phyloP scores from a whole-genome alignment of 371 early-diverging fungal species.

The Blastocladiella emersonii region DNA sequence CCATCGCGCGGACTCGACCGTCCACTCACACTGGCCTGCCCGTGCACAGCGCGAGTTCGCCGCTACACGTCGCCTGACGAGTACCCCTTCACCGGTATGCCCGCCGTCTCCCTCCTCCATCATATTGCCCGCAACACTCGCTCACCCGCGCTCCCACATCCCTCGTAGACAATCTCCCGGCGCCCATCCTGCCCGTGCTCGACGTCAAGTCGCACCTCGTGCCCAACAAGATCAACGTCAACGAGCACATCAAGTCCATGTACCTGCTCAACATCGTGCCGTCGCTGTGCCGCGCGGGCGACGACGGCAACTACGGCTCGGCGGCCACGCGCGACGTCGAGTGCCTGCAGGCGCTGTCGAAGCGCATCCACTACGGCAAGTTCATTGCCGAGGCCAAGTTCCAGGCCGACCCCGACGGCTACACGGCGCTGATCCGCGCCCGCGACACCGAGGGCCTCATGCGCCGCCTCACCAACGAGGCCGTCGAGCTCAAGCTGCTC shows the following conservation, averaged over 20 bases:
- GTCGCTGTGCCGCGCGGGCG: conserved; percentile 39
- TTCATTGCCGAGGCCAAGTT: conserved; percentile 94
- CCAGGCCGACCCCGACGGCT: conserved; percentile 54
- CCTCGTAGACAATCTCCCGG: conserved; percentile 46
- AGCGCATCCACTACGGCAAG: conserved; percentile 92
- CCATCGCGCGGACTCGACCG: no score
- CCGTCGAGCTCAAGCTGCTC: conserved; percentile 68
- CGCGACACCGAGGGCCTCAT: conserved; percentile 63
- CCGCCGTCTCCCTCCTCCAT: no score
- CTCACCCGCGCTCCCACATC: not conserved
- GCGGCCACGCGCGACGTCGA: conserved; percentile 84
- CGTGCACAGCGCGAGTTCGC: conserved; percentile 75
- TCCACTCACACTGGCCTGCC: no score
- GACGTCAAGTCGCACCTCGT: conserved; percentile 55
- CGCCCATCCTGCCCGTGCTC: conserved; percentile 70
- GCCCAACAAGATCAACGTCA: conserved; percentile 66
- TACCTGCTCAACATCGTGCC: conserved; percentile 63
- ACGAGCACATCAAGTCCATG: conserved; percentile 56
- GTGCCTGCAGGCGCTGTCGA: conserved; percentile 76
- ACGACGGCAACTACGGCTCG: conserved; percentile 83
- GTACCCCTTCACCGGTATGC: conserved; percentile 70
- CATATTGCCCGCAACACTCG: no score
- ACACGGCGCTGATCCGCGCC: conserved; percentile 62
- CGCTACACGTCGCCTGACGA: conserved; percentile 86
- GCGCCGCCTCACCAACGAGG: conserved; percentile 67